Conservation (phyloP, 768 basidiomycete genomes). For the Phlegmacium glaucopus region DNA sequence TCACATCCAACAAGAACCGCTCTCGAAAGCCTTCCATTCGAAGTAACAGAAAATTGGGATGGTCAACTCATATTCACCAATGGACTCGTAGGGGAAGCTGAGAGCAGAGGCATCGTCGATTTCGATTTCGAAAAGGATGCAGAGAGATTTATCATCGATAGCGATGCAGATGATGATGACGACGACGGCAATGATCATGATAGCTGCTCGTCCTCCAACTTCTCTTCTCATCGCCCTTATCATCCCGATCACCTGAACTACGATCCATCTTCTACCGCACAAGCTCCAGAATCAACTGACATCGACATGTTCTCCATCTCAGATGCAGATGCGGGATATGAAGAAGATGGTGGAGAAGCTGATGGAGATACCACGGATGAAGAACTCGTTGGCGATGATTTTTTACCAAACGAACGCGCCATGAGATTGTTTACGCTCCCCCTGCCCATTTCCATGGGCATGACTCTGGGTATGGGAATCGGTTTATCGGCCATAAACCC, state of each 20-base stretch:
- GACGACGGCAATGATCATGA: no score
- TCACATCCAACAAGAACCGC: conserved; percentile 27
- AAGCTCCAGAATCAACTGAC: conserved; percentile 41
- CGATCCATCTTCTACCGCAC: background rate
- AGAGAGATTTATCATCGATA: conserved; percentile 46
- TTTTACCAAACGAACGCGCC: conserved; percentile 71
- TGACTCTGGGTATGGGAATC: no score
- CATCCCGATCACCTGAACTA: no score
- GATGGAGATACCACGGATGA: conserved; percentile 73
- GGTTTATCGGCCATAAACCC: conserved; percentile 60
- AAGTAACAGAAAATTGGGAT: conserved; percentile 71
- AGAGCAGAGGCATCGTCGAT: conserved; percentile 60
- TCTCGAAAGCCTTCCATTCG: conserved; percentile 48
- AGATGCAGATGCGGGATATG: conserved; percentile 46
- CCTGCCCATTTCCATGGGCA: conserved; percentile 36
- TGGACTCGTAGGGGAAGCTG: conserved; percentile 41
- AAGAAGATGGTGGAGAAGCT: conserved; percentile 41
- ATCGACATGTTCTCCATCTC: conserved; percentile 36
- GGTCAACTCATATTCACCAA: conserved; percentile 75
- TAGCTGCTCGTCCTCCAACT: background rate
- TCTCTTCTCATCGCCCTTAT: background rate
- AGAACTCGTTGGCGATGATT: conserved; percentile 74
- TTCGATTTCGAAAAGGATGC: conserved; percentile 68
- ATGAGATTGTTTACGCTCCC: conserved; percentile 73
- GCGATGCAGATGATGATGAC: conserved; percentile 4